Percentiles rank a stretch among this genome's conserved stretches.
Evolutionary conservation across 805 yeast genomes (phyloP).

Genomic region (Candida oleophila): DNA sequence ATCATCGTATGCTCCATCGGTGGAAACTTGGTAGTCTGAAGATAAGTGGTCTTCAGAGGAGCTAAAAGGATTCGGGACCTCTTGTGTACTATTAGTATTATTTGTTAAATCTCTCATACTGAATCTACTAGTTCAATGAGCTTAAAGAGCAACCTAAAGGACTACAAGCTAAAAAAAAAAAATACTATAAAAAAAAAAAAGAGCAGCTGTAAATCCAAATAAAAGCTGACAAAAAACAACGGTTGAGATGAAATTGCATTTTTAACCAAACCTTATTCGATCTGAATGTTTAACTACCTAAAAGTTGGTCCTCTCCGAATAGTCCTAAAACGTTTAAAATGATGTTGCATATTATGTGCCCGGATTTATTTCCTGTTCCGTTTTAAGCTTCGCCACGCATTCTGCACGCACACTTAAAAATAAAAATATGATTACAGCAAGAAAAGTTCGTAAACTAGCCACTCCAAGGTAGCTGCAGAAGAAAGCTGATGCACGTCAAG

Average conservation of each 20-base stretch:
- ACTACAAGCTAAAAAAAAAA: neutral
- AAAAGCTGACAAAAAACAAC: too few species aligned
- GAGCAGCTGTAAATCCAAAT: too few species aligned
- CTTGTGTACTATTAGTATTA: neutral
- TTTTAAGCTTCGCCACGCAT: neutral
- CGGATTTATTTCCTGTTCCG: neutral
- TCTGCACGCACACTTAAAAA: neutral
- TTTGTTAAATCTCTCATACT: slow-evolving; percentile 1
- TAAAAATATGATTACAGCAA: too few species aligned
- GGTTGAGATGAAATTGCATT: too few species aligned
- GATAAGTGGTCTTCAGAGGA: neutral
- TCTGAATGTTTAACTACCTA: neutral
- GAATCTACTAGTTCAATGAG: too few species aligned
- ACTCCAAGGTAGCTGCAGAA: too few species aligned
- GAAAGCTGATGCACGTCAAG: too few species aligned
- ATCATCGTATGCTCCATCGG: neutral
- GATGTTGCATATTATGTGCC: neutral
- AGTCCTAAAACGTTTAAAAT: neutral
- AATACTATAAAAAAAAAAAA: neutral
- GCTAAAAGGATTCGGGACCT: neutral
- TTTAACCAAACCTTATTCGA: neutral
- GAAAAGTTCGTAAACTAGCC: too few species aligned
- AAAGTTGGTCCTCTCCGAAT: neutral
- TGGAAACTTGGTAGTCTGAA: neutral
- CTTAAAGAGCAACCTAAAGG: too few species aligned